A percentile compares a stretch with the other conserved stretches of the same genome.
Conservation (phyloP, 1,284 basidiomycete species). For the Trichosporon sp. region DNA sequence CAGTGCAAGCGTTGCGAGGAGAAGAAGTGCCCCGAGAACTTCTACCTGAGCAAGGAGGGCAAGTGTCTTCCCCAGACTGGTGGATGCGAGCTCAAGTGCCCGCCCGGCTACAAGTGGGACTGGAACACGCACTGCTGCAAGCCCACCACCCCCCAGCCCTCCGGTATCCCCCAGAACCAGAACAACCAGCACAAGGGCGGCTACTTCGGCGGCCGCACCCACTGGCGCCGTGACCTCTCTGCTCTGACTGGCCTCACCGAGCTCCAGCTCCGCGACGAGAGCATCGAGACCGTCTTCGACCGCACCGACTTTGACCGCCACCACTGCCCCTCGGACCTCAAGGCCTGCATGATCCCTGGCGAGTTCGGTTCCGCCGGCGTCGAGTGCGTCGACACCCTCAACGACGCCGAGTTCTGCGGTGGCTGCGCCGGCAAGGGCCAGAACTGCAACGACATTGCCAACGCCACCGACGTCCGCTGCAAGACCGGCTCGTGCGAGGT, state of each 20-base stretch:
- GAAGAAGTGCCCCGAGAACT: conserved; percentile 21
- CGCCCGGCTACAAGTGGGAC: conserved; percentile 1
- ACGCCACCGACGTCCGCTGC: conserved; percentile 71
- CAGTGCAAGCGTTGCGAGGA: conserved; percentile 21
- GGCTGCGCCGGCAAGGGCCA: conserved; percentile 70
- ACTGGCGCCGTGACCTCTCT: conserved; percentile 34
- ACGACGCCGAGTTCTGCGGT: conserved; percentile 63
- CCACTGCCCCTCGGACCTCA: conserved; percentile 45
- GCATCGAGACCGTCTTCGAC: conserved; percentile 41
- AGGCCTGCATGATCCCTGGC: conserved; percentile 45
- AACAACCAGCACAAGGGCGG: background rate
- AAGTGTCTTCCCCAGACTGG: conserved; percentile 15
- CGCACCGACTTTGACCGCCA: conserved; percentile 33
- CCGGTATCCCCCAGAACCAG: conserved; percentile 15
- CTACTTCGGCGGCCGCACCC: background rate
- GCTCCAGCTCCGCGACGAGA: conserved; percentile 36
- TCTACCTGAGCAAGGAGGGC: conserved; percentile 15
- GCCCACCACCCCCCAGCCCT: conserved; percentile 33
- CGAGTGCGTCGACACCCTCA: conserved; percentile 57
- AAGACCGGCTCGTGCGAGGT: conserved; percentile 66
- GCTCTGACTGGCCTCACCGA: conserved; percentile 28
- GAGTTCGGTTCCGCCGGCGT: conserved; percentile 44
- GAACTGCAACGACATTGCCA: conserved; percentile 68
- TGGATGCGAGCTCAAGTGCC: background rate
- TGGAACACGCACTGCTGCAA: conserved; percentile 33